These are phyloP conservation scores for Solanum sejunctum DNA, from an alignment of 257 asterid species.

Conservation along the genomic window DNA sequence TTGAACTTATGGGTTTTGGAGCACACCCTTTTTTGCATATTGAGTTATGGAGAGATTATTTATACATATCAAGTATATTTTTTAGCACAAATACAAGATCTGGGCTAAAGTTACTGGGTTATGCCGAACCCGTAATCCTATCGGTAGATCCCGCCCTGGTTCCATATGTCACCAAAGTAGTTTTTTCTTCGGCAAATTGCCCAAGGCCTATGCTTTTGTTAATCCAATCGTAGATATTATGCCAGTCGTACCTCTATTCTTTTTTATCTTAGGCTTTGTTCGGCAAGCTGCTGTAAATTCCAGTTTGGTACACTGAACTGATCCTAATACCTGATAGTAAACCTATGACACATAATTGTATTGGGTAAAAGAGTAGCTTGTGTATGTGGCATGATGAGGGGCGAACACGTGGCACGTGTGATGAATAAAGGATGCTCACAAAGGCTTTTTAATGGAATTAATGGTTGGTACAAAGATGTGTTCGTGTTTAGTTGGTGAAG, in stretches of 20 bases:
- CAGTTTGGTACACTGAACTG: background rate
- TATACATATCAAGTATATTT: background rate
- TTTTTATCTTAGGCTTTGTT: background rate
- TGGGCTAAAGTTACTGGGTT: background rate
- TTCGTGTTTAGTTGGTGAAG: too few species aligned
- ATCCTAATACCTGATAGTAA: background rate
- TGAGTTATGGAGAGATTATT: background rate
- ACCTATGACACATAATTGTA: background rate
- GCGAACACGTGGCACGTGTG: too few species aligned
- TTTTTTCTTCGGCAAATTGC: too few species aligned
- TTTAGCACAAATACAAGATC: background rate
- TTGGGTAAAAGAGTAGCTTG: too few species aligned
- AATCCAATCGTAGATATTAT: background rate
- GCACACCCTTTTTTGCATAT: background rate
- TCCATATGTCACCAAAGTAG: background rate
- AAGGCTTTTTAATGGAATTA: too few species aligned
- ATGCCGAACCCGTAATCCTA: background rate
- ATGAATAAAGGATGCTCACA: too few species aligned
- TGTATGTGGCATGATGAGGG: too few species aligned
- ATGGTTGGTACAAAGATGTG: too few species aligned
- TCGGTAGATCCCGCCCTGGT: background rate
- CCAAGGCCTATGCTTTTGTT: background rate
- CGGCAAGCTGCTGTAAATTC: background rate
- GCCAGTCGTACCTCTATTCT: background rate
- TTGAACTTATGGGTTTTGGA: background rate